Base-by-base conservation (phyloP, 2,329 filamentous ascomycete genomes). In the Diaporthe eres region DNA sequence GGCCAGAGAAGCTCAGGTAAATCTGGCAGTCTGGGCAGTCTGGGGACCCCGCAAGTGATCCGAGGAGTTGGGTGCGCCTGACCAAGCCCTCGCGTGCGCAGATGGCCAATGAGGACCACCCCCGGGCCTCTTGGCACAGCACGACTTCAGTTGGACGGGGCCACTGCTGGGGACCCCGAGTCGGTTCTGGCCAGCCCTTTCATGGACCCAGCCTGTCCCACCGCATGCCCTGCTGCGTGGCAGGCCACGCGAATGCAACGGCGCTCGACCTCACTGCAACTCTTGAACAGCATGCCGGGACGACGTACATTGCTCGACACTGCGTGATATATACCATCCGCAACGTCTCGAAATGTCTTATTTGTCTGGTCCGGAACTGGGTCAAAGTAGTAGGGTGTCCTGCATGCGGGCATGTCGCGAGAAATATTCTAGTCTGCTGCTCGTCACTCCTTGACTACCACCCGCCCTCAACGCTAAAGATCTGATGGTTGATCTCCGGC, bases 41-140 rank as follows among this genome's bases (percentile, higher is more conserved):
- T 70, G 65, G 65, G 65, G 65, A 70, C 65, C 65, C 65, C 65
- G 49, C 65, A 70, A 55, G 65, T 31, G 65, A 28, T 55, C 65
- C 65, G 49, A 25, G 17, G 51, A 42, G 65, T 70, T 70, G 65
- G 65, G 65, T 70, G 65, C 65, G 65, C 47, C 65, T 55, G 65
- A 70, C 65, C 65, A 68, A 25, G 31, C 44, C 22, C 44, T 25
- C 63, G 44, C 31, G 31, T 53, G 47, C 8, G 44, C 22, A 13
- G 31, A 70, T 15, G 47, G 22, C 65, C 65, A 70, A 70, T 70
- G 13, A 55, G n/a, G 13, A 37, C 34, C 22, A 13, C 3, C 22
- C 49, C 44, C 34, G 25, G 31, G 47, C 65, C 49, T 55, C 65
- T 55, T 70, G 65, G 65, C 65, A 31, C 65, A 53, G 65, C 65